phyloP scores from a whole-genome alignment of 2,329 filamentous ascomycete genomes.

The Sporothrix luriei region DNA sequence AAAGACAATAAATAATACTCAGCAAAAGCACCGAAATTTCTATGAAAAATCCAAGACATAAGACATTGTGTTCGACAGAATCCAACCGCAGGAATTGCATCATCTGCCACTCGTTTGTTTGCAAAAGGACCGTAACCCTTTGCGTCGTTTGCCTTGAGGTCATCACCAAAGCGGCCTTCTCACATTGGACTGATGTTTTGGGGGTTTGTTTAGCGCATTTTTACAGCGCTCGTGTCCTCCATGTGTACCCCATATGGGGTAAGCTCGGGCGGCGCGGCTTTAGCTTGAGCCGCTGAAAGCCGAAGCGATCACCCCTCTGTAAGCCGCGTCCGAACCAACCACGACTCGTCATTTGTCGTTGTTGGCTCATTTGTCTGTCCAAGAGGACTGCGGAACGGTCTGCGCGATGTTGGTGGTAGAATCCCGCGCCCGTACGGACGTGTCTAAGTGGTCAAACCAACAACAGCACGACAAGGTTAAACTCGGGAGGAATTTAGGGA shows the following conservation, averaged over 20 bases:
- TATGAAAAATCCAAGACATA: background rate
- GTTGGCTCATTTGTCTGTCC: too few species aligned
- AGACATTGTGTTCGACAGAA: background rate
- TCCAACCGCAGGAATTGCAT: background rate
- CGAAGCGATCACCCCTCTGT: conserved; percentile 9
- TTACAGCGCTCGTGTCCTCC: background rate
- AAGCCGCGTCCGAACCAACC: background rate
- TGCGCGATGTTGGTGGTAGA: background rate
- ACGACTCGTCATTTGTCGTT: background rate
- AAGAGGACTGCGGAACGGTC: conserved; percentile 5
- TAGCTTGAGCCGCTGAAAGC: conserved; percentile 28
- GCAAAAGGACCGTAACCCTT: background rate
- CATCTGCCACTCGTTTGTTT: conserved; percentile 4
- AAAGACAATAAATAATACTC: too few species aligned
- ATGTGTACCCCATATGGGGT: conserved; percentile 10
- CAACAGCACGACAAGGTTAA: background rate
- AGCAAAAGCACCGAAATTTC: background rate
- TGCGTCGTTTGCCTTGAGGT: background rate
- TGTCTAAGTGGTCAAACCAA: background rate
- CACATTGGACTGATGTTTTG: background rate
- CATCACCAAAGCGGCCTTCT: background rate
- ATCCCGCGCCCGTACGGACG: background rate
- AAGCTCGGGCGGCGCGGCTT: conserved; percentile 13
- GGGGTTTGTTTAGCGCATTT: background rate
- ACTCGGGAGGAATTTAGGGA: background rate